phyloP scores from a whole-genome alignment of 306 rosid species.

The Ormosia emarginata region DNA sequence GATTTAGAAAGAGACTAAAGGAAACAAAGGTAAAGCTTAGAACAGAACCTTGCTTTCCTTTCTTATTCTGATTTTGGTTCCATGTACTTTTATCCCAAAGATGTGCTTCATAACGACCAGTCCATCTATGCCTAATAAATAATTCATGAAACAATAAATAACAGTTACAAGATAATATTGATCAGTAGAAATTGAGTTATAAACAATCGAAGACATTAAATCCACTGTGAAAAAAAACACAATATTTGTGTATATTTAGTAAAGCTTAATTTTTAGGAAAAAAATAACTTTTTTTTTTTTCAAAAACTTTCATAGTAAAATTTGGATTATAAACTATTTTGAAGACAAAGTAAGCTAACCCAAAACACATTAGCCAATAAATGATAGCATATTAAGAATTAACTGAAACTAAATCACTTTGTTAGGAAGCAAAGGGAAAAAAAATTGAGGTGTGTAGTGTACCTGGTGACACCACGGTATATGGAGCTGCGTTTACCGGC shows the following conservation, averaged over 20 bases:
- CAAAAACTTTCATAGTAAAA: too few relatives aligned
- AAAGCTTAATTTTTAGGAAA: neutral
- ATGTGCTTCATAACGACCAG: slow-evolving; percentile 99
- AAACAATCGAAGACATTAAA: neutral
- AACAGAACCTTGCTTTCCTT: slow-evolving; percentile 91
- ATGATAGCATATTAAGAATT: neutral
- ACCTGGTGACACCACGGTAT: slow-evolving; percentile 99
- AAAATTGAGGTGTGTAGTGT: neutral
- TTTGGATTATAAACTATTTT: too few relatives aligned
- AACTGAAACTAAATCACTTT: neutral
- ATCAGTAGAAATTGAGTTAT: neutral
- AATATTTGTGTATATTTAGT: neutral
- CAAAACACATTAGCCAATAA: neutral
- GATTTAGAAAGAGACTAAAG: neutral
- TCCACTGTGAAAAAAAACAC: neutral
- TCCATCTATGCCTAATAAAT: slow-evolving; percentile 91
- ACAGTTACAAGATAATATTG: neutral
- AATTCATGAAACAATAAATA: slow-evolving; percentile 18
- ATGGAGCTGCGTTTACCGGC: slow-evolving; percentile 98
- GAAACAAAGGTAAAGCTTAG: neutral
- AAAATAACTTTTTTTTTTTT: too few relatives aligned
- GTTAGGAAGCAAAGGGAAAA: slow-evolving; percentile 5
- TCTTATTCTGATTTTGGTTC: slow-evolving; percentile 98
- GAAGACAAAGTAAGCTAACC: neutral
- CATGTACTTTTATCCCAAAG: slow-evolving; percentile 99